Evolutionary conservation across 2,329 filamentous ascomycete genomes (phyloP).

Genomic region (Arthrocladium fulminans): DNA sequence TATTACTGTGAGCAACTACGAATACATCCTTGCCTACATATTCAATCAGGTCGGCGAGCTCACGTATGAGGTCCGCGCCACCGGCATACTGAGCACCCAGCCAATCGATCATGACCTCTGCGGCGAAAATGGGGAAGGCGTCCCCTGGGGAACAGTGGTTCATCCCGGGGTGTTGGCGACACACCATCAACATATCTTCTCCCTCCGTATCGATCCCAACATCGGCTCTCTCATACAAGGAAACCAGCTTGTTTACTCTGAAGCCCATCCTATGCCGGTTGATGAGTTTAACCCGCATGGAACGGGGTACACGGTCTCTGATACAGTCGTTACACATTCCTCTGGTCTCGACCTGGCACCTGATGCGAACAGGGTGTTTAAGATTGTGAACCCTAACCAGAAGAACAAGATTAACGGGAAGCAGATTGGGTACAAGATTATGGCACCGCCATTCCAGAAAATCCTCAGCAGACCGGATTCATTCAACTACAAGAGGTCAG

Average conservation of each 20-base stretch:
- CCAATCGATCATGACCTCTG: conserved; percentile 47
- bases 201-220: conserved; percentile 54
- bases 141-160: conserved; percentile 60
- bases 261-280: conserved; percentile 53
- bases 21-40: conserved; percentile 63
- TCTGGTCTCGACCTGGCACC: conserved; percentile 42
- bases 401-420: conserved; percentile 48
- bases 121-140: conserved; percentile 45
- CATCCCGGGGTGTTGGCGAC: conserved; percentile 60
- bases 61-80: conserved; percentile 59
- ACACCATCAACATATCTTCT: conserved; percentile 72
- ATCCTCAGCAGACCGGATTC: conserved; percentile 43
- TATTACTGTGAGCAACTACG: conserved; percentile 64
- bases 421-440: conserved; percentile 49
- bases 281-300: conserved; percentile 45
- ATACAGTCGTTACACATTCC: conserved; percentile 41
- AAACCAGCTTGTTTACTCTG: conserved; percentile 49
- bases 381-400: conserved; percentile 47
- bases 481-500: conserved; percentile 43
- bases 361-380: conserved; percentile 46
- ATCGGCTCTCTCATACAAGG: conserved; percentile 40
- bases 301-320: conserved; percentile 41
- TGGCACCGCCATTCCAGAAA: conserved; percentile 49
- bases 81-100: conserved; percentile 58
- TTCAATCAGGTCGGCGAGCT: conserved; percentile 64